A percentile compares a stretch with the other conserved stretches of the same genome.
Conservation (phyloP, 2,329 filamentous ascomycete species). For the Clonostachys byssicola region DNA sequence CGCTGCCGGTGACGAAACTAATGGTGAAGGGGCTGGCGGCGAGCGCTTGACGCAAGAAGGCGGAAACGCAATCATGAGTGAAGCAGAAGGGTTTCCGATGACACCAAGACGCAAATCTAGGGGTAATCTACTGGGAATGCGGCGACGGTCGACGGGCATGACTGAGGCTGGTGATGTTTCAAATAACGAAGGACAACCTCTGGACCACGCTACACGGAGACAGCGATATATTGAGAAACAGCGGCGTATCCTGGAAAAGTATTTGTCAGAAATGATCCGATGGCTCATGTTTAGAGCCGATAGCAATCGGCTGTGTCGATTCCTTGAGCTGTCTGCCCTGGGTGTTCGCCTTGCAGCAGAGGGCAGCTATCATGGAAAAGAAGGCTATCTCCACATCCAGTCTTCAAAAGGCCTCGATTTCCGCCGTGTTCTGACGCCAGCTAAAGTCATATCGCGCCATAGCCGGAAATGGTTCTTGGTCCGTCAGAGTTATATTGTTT, state of each 20-base stretch:
- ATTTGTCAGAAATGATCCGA: constrained; percentile 88
- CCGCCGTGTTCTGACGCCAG: constrained; percentile 72
- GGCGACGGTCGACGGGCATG: constrained; percentile 47
- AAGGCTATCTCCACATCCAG: constrained; percentile 89
- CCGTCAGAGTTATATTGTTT: constrained; percentile 95
- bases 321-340: constrained; percentile 89
- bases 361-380: constrained; percentile 95
- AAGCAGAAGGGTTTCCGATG: constrained; percentile 20
- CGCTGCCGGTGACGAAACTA: constrained; percentile 35
- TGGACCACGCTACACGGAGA: constrained; percentile 35
- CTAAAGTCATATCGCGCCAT: constrained; percentile 76
- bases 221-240: constrained; percentile 75
- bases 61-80: constrained; percentile 40
- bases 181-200: constrained; percentile 27
- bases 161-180: constrained; percentile 42
- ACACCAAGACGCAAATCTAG: constrained; percentile 44
- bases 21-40: constrained; percentile 43
- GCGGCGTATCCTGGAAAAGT: constrained; percentile 80
- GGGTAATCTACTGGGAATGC: constrained; percentile 46
- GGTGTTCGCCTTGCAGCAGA: constrained; percentile 92
- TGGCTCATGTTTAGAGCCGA: constrained; percentile 97
- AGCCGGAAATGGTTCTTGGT: constrained; percentile 96
- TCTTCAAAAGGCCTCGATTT: constrained; percentile 87
- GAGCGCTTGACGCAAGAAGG: constrained; percentile 52
- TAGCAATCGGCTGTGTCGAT: constrained; percentile 93